These are phyloP conservation scores for Leccinum olivaceopallidum DNA, from an alignment of 768 basidiomycete species.

Conservation along the genomic window DNA sequence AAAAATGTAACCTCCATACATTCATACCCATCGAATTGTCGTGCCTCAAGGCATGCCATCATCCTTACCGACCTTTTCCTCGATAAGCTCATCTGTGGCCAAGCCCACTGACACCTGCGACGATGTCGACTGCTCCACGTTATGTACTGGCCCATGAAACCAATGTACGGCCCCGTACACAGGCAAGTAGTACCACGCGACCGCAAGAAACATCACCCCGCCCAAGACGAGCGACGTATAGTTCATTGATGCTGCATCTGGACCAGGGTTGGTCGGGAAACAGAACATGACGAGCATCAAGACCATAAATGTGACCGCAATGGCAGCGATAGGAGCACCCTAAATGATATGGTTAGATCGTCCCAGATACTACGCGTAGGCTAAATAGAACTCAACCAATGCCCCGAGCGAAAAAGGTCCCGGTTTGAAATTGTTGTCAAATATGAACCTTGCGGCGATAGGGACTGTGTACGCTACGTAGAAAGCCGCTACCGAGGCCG, in stretches of 20 bases:
- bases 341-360: conserved; percentile 18
- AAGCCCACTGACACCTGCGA: neutral
- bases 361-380: neutral
- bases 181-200: conserved; percentile 67
- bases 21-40: too few relatives aligned
- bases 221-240: conserved; percentile 67
- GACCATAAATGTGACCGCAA: conserved; percentile 61
- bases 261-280: conserved; percentile 56
- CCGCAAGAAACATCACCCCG: conserved; percentile 53
- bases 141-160: conserved; percentile 62
- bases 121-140: conserved; percentile 32
- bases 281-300: conserved; percentile 57
- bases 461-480: conserved; percentile 48
- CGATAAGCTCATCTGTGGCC: neutral
- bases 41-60: too few relatives aligned
- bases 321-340: conserved; percentile 53
- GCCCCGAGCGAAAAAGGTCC: conserved; percentile 48
- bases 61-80: neutral
- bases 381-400: conserved; percentile 31
- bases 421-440: conserved; percentile 42
- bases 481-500: conserved; percentile 43
- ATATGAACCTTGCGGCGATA: conserved; percentile 48
- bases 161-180: conserved; percentile 66
- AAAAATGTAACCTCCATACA: too few relatives aligned
- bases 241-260: conserved; percentile 58